Base-by-base conservation (phyloP, 2,329 filamentous ascomycete species). In the Magnaporthiopsis incrustans region DNA sequence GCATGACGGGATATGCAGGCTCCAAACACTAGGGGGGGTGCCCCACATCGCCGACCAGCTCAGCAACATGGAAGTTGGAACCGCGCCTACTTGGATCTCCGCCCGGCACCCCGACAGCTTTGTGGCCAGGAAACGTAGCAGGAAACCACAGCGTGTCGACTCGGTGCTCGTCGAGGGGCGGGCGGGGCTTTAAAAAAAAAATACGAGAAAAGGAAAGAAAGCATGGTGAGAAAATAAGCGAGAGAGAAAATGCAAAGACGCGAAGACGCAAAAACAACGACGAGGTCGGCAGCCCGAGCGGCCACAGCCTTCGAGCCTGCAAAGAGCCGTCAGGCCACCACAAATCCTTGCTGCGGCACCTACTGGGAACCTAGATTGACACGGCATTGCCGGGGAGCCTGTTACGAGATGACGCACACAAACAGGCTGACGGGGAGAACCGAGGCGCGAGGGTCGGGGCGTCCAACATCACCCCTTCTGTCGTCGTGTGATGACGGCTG, bases 1-100 rank as follows among this genome's bases (percentile, higher is more conserved):
- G 82, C 81, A 84, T 83, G 80, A 82, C 80, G 80, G 80, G 79
- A 81, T 78, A 80, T 83, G 82, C 81, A 83, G 73, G 76, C 78
- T 73, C 76, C 73, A 76, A 76, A 76, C 66, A 62, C 30, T 44
- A 50, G 61, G 44, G 4, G 30, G 30, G 30, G 30, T 27, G 38
- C 73, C 76, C 77, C 75, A 72, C 72, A 74, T 74, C 72, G 59
- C 59, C 59, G 59, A 60, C 75, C 77, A 78, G 73, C 76, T 75
- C 77, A 77, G 76, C 76, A 69, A 67, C 67, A 61, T 27, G 35
- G 59, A 32, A 61, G 35, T 25, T 38, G n/a, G 33, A 60, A 60
- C 44, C 44, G 22, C 44, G 44, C 44, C 44, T 8, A 22, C 44
- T 53, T 10, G 44, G 18, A 53, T 53, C 44, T 22, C 7, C n/a